Evolutionary conservation across 2,329 filamentous ascomycete species (phyloP).

Genomic region (Alternaria sp.): DNA sequence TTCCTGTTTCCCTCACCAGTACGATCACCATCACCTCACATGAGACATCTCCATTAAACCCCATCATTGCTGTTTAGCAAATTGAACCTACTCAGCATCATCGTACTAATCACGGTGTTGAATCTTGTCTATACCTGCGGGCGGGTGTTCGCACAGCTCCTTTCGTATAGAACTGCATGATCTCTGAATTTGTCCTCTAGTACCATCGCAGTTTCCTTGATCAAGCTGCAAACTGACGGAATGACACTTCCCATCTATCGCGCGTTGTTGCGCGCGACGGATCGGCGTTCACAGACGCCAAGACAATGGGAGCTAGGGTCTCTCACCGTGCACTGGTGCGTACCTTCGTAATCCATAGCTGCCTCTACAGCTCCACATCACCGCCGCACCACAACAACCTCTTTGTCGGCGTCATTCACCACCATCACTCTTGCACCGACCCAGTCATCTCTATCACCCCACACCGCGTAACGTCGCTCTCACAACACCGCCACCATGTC

Average conservation of each 20-base stretch:
- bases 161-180: background rate
- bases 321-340: slow-evolving; percentile 19
- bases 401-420: slow-evolving; percentile 5
- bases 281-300: slow-evolving; percentile 11
- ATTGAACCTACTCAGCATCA: background rate
- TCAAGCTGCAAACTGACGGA: background rate
- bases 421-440: slow-evolving; percentile 1
- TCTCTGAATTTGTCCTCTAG: background rate
- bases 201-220: background rate
- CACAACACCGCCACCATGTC: slow-evolving; percentile 67
- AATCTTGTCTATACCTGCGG: background rate
- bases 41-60: background rate
- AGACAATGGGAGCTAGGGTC: slow-evolving; percentile 14
- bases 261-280: background rate
- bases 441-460: background rate
- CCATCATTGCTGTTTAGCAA: background rate
- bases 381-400: slow-evolving; percentile 19
- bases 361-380: slow-evolving; percentile 39
- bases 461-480: slow-evolving; percentile 5
- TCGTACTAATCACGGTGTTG: background rate
- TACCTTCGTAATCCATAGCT: slow-evolving; percentile 45
- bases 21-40: background rate
- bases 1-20: background rate
- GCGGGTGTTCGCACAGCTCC: background rate
- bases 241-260: background rate